These are phyloP conservation scores for Gaultheria prostrata DNA, from an alignment of 148 eudicot species.

Conservation along the genomic window DNA sequence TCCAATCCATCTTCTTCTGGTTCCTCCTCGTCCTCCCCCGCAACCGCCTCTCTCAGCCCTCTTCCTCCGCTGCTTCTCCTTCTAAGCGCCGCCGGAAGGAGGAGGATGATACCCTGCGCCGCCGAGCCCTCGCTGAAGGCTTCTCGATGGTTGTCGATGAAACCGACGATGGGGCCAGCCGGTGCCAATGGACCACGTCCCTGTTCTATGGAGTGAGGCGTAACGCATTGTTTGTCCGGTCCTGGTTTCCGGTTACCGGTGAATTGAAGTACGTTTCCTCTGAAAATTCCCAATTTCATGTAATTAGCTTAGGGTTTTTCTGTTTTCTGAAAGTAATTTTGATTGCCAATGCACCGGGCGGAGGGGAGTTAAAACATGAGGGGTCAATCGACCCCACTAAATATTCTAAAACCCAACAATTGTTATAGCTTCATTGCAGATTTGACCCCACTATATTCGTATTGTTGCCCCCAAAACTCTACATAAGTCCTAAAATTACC, in stretches of 20 bases:
- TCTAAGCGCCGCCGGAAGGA: constrained; percentile 43
- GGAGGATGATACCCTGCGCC: constrained; percentile 72
- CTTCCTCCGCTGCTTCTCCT: constrained; percentile 29
- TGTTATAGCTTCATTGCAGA: not conserved
- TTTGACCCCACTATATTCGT: not conserved
- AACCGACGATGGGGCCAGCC: constrained; percentile 18
- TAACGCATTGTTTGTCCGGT: constrained; percentile 70
- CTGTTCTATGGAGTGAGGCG: constrained; percentile 51
- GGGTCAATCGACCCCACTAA: not conserved
- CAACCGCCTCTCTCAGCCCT: constrained; percentile 26
- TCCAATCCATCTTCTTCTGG: constrained; percentile 74
- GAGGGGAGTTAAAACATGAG: not conserved
- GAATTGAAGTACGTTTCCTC: constrained; percentile 40
- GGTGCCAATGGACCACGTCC: constrained; percentile 38
- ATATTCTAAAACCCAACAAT: not conserved
- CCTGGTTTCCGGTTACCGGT: constrained; percentile 61
- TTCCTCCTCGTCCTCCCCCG: constrained; percentile 55
- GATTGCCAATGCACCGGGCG: not conserved
- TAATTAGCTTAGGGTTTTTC: not conserved
- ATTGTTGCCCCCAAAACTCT: not conserved
- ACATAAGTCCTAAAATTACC: not conserved
- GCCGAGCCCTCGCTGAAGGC: constrained; percentile 73
- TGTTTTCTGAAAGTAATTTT: not conserved
- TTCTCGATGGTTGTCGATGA: constrained; percentile 35
- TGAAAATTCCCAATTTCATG: not conserved